These are phyloP conservation scores for Geotrichum fermentans DNA, from an alignment of 1,139 yeast species.

Conservation along the genomic window DNA sequence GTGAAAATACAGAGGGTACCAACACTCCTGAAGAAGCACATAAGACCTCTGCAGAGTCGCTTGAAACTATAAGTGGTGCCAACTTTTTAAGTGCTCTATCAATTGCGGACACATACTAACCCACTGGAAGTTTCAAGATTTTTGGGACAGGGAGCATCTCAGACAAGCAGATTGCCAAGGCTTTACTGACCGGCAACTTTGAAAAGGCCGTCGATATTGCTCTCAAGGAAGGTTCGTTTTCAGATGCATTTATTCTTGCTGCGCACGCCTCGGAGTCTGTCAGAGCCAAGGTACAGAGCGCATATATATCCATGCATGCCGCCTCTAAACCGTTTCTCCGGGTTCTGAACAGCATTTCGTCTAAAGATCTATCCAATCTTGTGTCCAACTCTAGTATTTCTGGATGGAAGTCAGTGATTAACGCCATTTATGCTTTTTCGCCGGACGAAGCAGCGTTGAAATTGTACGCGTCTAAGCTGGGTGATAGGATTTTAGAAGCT, in stretches of 20 bases:
- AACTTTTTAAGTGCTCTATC: not conserved
- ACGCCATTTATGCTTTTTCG: slow-evolving; percentile 58
- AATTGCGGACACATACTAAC: slow-evolving; percentile 32
- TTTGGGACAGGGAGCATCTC: slow-evolving; percentile 38
- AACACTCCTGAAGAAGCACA: slow-evolving; percentile 44
- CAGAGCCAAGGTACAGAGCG: slow-evolving; percentile 63
- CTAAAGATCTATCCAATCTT: slow-evolving; percentile 60
- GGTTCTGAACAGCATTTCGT: slow-evolving; percentile 60
- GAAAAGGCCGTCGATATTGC: not conserved
- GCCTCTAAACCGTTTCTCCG: slow-evolving; percentile 60
- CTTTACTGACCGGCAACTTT: not conserved
- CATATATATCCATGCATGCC: slow-evolving; percentile 60
- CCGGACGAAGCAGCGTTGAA: slow-evolving; percentile 45
- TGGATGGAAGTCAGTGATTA: slow-evolving; percentile 82
- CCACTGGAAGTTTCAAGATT: slow-evolving; percentile 44
- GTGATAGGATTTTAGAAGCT: slow-evolving; percentile 63
- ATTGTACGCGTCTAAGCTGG: slow-evolving; percentile 58
- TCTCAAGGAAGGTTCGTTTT: not conserved
- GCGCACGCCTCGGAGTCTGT: slow-evolving; percentile 56
- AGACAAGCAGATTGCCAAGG: not conserved
- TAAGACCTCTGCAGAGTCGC: slow-evolving; percentile 4
- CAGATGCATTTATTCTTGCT: slow-evolving; percentile 42
- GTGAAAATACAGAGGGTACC: slow-evolving; percentile 14
- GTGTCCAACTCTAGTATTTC: slow-evolving; percentile 70
- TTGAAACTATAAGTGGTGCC: slow-evolving; percentile 12